Evolutionary conservation across 2,329 filamentous ascomycete genomes (phyloP), one percentile per base, ranked within the genome.

Genomic region (Didymella keratinophila): DNA sequence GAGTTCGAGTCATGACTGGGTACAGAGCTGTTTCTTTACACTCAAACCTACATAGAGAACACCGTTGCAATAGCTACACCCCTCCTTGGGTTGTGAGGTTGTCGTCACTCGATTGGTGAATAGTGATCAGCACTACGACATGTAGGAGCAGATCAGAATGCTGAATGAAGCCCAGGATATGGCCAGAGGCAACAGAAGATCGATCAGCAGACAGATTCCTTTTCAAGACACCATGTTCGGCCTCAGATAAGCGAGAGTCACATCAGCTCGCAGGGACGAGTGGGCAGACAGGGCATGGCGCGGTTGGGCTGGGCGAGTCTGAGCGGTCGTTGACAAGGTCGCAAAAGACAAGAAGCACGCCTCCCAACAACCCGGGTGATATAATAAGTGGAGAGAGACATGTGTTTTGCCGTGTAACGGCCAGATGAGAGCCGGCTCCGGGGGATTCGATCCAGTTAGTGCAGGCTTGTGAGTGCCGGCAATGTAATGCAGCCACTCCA

Each of bases 371-470:
- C 44, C 52, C 56, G 50, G 49, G 64, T 70, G 68, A 72, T 74
- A 72, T 67, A 74, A 74, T 73, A 74, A 75, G 74, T 74, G 74
- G 72, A 74, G 73, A 74, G 70, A 68, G 61, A 68, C 64, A 67
- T 66, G 37, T 41, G 37, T 39, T 39, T 21, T n/a, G n/a, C 37
- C 73, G 73, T 71, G 72, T 72, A 68, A 64, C 71, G 66, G 69
- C 64, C 65, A 73, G 70, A 72, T 68, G 67, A 71, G 6, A 21
- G 66, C 67, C 56, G 56, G 56, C 53, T 49, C 50, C 70, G 69
- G 70, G 65, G 60, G 43, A 11, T 66, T 68, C 52, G 67, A 73
- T 72, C 63, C 66, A 66, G 71, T 71, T 75, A 74, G 73, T 58
- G 68, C 71, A 70, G 69, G 71, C 70, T 68, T 70, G 70, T 69